These are phyloP conservation scores for Lasiosphaeris hirsuta DNA, from an alignment of 495 filamentous ascomycete species.

Conservation along the genomic window DNA sequence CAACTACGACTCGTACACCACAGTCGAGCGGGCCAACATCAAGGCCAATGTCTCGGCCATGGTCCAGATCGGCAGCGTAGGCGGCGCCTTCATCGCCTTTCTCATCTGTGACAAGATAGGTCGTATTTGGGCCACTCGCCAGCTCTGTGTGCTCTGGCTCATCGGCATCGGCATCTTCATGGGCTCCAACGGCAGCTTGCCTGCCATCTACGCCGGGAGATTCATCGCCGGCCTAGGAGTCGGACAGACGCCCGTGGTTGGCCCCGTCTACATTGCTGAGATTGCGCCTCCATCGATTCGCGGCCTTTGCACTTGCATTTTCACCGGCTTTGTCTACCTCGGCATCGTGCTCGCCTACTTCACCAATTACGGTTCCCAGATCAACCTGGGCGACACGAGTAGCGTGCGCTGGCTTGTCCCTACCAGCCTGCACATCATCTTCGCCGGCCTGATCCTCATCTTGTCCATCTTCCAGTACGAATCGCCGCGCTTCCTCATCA, in stretches of 20 bases:
- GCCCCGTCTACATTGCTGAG: conserved; percentile 57
- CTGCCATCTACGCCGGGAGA: conserved; percentile 62
- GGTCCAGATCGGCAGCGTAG: conserved; percentile 68
- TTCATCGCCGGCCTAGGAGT: conserved; percentile 68
- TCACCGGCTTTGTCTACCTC: conserved; percentile 61
- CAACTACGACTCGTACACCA: conserved; percentile 50
- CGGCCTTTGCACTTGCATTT: conserved; percentile 67
- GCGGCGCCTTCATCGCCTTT: conserved; percentile 61
- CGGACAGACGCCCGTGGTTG: conserved; percentile 65
- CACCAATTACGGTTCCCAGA: conserved; percentile 55
- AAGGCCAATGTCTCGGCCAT: conserved; percentile 68
- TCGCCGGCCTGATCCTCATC: conserved; percentile 62
- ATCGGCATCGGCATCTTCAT: conserved; percentile 67
- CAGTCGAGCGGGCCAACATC: conserved; percentile 56
- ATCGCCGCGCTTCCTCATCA: conserved; percentile 56
- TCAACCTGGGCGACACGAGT: conserved; percentile 55
- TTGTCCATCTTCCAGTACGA: conserved; percentile 64
- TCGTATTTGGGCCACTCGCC: conserved; percentile 65
- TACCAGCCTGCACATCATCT: conserved; percentile 68
- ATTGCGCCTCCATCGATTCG: conserved; percentile 60
- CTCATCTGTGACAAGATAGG: conserved; percentile 64
- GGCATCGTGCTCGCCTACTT: conserved; percentile 61
- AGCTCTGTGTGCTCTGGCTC: conserved; percentile 64
- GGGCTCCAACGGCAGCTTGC: conserved; percentile 56
- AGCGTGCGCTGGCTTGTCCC: conserved; percentile 63